Percentiles rank a stretch among this genome's conserved stretches.
Evolutionary conservation across 129 eudicot species (phyloP).

Genomic region (Artemisia tridentata): DNA sequence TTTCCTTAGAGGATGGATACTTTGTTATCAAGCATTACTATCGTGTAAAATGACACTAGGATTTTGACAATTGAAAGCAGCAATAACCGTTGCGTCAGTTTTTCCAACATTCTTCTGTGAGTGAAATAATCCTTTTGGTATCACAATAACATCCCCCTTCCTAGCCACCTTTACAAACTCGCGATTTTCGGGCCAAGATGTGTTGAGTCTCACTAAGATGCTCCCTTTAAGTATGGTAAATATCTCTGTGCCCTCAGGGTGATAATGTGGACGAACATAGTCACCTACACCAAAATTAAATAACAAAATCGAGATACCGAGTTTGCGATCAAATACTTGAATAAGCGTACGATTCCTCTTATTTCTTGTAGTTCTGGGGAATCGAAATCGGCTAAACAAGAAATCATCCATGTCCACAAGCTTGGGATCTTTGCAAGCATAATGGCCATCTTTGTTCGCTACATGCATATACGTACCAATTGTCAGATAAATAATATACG

Average conservation of each 20-base stretch:
- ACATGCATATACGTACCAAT: not conserved
- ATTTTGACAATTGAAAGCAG: slow-evolving; percentile 1
- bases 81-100: not conserved
- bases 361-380: not conserved
- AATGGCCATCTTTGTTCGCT: not conserved
- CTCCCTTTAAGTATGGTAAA: not conserved
- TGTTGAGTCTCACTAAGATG: not conserved
- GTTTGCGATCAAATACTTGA: not conserved
- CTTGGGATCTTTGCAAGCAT: slow-evolving; percentile 11
- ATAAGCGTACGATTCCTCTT: not conserved
- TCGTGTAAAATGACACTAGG: not conserved
- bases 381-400: not conserved
- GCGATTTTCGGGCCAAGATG: not conserved
- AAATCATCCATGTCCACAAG: not conserved
- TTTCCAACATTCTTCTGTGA: slow-evolving; percentile 8
- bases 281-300: slow-evolving; percentile 5
- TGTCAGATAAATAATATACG: no score
- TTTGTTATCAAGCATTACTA: no score
- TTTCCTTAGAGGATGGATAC: no score
- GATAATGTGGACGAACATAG: not conserved
- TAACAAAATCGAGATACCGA: slow-evolving; percentile 10
- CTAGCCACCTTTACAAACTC: not conserved
- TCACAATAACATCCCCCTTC: not conserved
- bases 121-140: slow-evolving; percentile 9
- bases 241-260: not conserved